A percentile compares a stretch with the other conserved stretches of the same genome.
Evolutionary conservation across 768 basidiomycete genomes (phyloP).

Genomic region (Scleroderma bovista): DNA sequence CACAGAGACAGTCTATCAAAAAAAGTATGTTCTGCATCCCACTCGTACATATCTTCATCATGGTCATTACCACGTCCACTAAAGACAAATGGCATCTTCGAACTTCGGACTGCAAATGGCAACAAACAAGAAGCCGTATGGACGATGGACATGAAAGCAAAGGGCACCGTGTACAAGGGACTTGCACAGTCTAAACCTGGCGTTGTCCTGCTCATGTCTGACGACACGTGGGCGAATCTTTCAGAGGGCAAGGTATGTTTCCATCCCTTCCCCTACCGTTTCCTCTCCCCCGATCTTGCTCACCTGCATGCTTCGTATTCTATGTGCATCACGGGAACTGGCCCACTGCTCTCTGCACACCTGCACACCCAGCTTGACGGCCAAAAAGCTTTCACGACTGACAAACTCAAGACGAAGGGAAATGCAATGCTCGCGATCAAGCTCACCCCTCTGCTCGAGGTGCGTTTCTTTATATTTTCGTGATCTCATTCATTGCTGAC

Average conservation of each 20-base stretch:
- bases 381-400: constrained; percentile 95
- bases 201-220: constrained; percentile 73
- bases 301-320: too few species aligned
- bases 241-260: constrained; percentile 64
- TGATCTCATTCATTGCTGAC: too few species aligned
- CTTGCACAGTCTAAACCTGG: constrained; percentile 59
- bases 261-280: too few species aligned
- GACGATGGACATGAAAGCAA: constrained; percentile 93
- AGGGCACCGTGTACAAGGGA: constrained; percentile 72
- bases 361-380: constrained; percentile 73
- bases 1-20: constrained; percentile 66
- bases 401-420: constrained; percentile 86
- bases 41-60: neutral
- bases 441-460: constrained; percentile 79
- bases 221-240: constrained; percentile 69
- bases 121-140: constrained; percentile 68
- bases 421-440: constrained; percentile 95
- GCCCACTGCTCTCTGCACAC: neutral
- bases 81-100: constrained; percentile 85
- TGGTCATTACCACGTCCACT: neutral
- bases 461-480: constrained; percentile 26
- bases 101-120: constrained; percentile 72
- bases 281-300: too few species aligned
- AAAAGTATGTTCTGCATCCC: constrained; percentile 44
- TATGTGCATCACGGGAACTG: neutral